Percentiles rank a stretch among this genome's conserved stretches.
Evolutionary conservation across 192 early-diverging fungal species (phyloP).

Genomic region (Coemansia sp.): DNA sequence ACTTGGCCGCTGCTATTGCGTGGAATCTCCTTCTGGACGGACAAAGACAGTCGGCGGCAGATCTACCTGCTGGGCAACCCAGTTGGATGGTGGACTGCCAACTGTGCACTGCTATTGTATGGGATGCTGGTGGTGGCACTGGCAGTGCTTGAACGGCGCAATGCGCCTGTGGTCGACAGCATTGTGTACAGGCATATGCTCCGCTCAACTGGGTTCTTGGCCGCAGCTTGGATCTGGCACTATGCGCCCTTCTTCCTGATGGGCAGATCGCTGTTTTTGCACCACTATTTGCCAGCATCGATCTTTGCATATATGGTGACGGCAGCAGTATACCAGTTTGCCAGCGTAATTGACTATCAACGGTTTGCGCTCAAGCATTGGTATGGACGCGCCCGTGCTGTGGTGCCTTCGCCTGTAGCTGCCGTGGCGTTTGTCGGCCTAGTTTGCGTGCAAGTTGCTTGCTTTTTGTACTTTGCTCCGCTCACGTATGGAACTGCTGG

Average conservation of each 20-base stretch:
- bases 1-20: conserved; percentile 62
- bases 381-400: conserved; percentile 34
- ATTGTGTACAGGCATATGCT: conserved; percentile 46
- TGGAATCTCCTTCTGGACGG: conserved; percentile 62
- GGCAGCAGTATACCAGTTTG: conserved; percentile 62
- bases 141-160: conserved; percentile 31
- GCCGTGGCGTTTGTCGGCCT: conserved; percentile 48
- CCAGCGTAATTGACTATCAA: conserved; percentile 41
- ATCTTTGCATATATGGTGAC: conserved; percentile 68
- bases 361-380: conserved; percentile 40
- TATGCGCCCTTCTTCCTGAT: conserved; percentile 69
- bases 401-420: conserved; percentile 34
- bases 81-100: conserved; percentile 51
- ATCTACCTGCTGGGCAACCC: conserved; percentile 68
- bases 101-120: conserved; percentile 33
- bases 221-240: conserved; percentile 60
- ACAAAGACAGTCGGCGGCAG: conserved; percentile 59
- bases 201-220: conserved; percentile 53
- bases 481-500: conserved; percentile 81
- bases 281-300: conserved; percentile 70
- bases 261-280: conserved; percentile 69
- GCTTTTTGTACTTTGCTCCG: conserved; percentile 81
- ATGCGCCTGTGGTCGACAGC: conserved; percentile 54
- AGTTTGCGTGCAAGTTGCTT: conserved; percentile 49
- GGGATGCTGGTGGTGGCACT: conserved; percentile 39